phyloP scores from a whole-genome alignment of 2,329 filamentous ascomycete species.

The Aspergillus sp. region DNA sequence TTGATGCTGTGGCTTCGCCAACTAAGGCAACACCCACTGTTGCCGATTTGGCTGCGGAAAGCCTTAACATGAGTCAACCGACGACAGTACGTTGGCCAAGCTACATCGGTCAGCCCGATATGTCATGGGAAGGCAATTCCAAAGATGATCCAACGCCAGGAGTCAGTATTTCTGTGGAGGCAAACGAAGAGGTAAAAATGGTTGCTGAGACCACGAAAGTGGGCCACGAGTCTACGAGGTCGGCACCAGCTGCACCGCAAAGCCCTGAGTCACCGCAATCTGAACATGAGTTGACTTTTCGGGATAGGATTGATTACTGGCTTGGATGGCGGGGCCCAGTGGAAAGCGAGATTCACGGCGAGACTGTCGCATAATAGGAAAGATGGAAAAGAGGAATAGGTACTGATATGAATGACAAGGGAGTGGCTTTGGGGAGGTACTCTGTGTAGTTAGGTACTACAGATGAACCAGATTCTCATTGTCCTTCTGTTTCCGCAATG shows the following conservation, averaged over 20 bases:
- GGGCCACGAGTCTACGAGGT: not conserved
- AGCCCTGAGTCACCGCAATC: not conserved
- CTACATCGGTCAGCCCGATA: not conserved
- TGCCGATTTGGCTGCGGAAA: too few species aligned
- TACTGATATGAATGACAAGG: not conserved
- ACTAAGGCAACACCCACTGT: not conserved
- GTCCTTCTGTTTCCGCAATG: slow-evolving; percentile 17
- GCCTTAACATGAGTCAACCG: not conserved
- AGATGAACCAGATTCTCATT: not conserved
- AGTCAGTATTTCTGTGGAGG: not conserved
- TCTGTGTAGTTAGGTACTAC: not conserved
- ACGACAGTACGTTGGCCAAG: not conserved
- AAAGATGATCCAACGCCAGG: not conserved
- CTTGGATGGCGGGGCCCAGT: slow-evolving; percentile 36
- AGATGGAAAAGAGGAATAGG: not conserved
- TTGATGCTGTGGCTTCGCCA: not conserved
- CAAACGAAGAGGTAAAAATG: not conserved
- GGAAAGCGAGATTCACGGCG: not conserved
- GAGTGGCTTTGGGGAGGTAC: not conserved
- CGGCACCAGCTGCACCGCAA: not conserved
- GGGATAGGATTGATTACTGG: slow-evolving; percentile 35
- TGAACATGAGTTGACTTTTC: slow-evolving; percentile 13
- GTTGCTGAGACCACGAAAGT: not conserved
- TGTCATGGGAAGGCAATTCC: not conserved
- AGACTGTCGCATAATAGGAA: not conserved